Evolutionary conservation across 495 filamentous ascomycete genomes (phyloP), one percentile per base, ranked within the genome.

Genomic region (Hypoxylon trugodes): DNA sequence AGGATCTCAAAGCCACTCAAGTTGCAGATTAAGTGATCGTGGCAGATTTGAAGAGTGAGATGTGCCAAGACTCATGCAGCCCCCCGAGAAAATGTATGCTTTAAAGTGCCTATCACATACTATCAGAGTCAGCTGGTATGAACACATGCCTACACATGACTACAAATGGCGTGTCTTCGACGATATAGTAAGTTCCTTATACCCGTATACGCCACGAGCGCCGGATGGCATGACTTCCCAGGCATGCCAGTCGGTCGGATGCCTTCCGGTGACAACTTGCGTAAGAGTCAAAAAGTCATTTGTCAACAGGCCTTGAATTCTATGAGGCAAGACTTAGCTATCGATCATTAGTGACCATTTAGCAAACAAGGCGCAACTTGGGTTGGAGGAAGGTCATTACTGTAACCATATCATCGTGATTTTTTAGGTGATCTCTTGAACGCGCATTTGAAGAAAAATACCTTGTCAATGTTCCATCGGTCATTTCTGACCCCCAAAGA

Each of bases 41-140:
- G 36, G 41, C 35, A 50, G 6, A 30, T 22, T 50, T 13, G 19
- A 45, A 48, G 13, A 52, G 40, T 41, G 41, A 45, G 25, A 60
- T 25, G 13, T 46, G 58, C 48, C 47, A 48, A 48, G 35, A 35
- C 24, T 32, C 26, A 54, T 70, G 70, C 70, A 70, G 58, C 64
- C 60, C 59, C 30, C 70, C 60, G 69, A 49, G 49, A 61, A n/a
- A 50, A 55, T 50, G 66, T 24, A n/a, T 50, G 37, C 45, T 45
- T 24, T n/a, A 38, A 25, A 21, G 58, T 65, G 18, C 52, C 52
- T 63, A 68, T 65, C 32, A 59, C 41, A 56, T 33, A 36, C 43
- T 43, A 18, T 46, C 37, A 35, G 58, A 36, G 42, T 56, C 52
- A 19, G 24, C 30, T 51, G 21, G 63, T 32, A 66, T 63, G 42